Percentiles rank a stretch among this genome's conserved stretches.
These are phyloP conservation scores for Lignosus rhinocerotis DNA, from an alignment of 1,284 basidiomycete species.

Conservation along the genomic window DNA sequence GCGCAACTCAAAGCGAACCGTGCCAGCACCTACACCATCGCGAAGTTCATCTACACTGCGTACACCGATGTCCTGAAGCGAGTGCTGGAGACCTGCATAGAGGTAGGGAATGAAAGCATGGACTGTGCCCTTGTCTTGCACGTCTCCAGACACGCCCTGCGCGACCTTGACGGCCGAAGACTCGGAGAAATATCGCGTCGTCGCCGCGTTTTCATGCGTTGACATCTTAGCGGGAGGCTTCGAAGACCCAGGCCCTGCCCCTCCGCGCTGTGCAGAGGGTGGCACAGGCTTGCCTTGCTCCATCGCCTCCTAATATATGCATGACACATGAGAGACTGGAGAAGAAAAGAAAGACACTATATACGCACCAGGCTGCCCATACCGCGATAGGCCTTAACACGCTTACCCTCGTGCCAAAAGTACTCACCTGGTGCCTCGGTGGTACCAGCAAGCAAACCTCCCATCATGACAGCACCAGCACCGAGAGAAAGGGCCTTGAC, in stretches of 20 bases:
- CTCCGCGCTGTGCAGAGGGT: slow-evolving; percentile 32
- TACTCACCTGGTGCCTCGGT: slow-evolving; percentile 98
- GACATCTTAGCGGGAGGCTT: slow-evolving; percentile 51
- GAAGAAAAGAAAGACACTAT: neutral
- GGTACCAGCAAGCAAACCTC: slow-evolving; percentile 93
- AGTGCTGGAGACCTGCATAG: slow-evolving; percentile 92
- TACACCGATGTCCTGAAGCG: slow-evolving; percentile 93
- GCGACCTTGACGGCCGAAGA: slow-evolving; percentile 94
- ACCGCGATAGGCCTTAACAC: slow-evolving; percentile 97
- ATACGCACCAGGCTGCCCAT: slow-evolving; percentile 82
- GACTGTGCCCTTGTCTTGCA: slow-evolving; percentile 96
- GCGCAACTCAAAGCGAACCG: slow-evolving; percentile 89
- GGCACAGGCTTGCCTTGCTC: slow-evolving; percentile 70
- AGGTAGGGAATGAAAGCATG: slow-evolving; percentile 93
- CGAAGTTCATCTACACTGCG: slow-evolving; percentile 65
- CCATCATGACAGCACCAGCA: slow-evolving; percentile 99
- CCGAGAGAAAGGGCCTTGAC: slow-evolving; percentile 96
- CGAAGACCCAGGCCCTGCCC: slow-evolving; percentile 37
- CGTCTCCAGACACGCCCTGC: slow-evolving; percentile 95
- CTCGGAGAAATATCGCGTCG: slow-evolving; percentile 97
- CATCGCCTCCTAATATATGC: slow-evolving; percentile 75
- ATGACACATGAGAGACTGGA: neutral
- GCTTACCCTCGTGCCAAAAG: slow-evolving; percentile 98
- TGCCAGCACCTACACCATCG: slow-evolving; percentile 61
- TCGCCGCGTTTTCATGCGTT: slow-evolving; percentile 91